Evolutionary conservation across 129 eudicot genomes (phyloP).

Genomic region (Flaveria brownii): DNA sequence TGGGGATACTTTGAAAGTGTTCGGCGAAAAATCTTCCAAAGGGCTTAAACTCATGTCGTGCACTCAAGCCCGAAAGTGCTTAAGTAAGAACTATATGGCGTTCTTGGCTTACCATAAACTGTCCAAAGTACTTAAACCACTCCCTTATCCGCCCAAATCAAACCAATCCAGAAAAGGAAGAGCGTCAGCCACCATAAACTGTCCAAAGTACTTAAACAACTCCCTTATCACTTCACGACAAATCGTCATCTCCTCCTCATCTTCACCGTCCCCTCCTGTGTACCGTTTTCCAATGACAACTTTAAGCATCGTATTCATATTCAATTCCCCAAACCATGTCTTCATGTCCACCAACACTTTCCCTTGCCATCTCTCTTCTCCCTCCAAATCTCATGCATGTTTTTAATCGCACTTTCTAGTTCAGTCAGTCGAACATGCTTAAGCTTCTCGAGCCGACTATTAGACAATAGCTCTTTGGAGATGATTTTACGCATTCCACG

Average conservation of each 20-base stretch:
- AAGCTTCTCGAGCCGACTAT: slow-evolving; percentile 18
- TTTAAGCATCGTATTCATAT: slow-evolving; percentile 14
- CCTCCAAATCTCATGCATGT: slow-evolving; percentile 18
- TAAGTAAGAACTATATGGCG: too few species aligned
- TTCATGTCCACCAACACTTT: slow-evolving; percentile 38
- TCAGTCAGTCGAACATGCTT: slow-evolving; percentile 17
- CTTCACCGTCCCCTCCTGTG: background rate
- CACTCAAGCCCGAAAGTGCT: too few species aligned
- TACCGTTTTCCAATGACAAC: slow-evolving; percentile 30
- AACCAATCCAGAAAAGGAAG: slow-evolving; percentile 37
- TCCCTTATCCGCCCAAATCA: slow-evolving; percentile 30
- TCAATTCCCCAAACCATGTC: slow-evolving; percentile 35
- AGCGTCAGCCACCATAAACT: slow-evolving; percentile 17
- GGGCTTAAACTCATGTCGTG: too few species aligned
- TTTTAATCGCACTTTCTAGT: background rate
- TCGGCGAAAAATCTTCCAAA: too few species aligned
- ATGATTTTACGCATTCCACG: slow-evolving; percentile 29
- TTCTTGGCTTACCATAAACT: too few species aligned
- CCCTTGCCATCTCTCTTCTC: background rate
- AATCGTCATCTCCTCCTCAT: slow-evolving; percentile 14
- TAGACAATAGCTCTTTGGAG: slow-evolving; percentile 26
- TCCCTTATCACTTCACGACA: slow-evolving; percentile 20
- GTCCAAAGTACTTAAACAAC: slow-evolving; percentile 14
- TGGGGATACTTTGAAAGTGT: too few species aligned
- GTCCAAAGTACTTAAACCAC: too few species aligned